Evolutionary conservation across 2,329 filamentous ascomycete genomes (phyloP).

Genomic region (Hypoxylon sp.): DNA sequence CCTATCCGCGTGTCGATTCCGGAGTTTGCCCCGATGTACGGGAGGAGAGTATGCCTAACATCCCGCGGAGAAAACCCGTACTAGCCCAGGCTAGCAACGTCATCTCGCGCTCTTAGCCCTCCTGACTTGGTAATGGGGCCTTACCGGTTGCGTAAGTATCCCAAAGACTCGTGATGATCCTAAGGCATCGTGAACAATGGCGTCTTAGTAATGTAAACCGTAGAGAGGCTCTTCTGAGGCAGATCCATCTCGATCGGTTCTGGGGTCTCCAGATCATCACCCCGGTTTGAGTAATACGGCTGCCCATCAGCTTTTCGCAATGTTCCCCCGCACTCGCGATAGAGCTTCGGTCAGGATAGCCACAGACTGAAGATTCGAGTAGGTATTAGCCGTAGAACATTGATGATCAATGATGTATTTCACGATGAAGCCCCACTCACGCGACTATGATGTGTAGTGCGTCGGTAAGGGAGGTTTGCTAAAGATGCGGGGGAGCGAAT

Average conservation of each 20-base stretch:
- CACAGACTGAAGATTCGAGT: conserved; percentile 2
- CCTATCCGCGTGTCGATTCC: neutral
- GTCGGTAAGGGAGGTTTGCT: conserved; percentile 24
- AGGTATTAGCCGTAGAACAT: conserved; percentile 3
- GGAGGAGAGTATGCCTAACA: conserved; percentile 15
- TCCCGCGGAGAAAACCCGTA: conserved; percentile 33
- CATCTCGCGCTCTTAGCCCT: conserved; percentile 29
- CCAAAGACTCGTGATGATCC: conserved; percentile 23
- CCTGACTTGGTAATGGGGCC: conserved; percentile 30
- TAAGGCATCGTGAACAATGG: conserved; percentile 32
- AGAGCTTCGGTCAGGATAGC: conserved; percentile 18
- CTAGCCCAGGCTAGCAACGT: conserved; percentile 32
- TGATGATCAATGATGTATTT: conserved; percentile 27
- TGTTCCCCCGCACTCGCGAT: conserved; percentile 27
- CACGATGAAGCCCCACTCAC: conserved; percentile 18
- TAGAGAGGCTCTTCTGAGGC: conserved; percentile 12
- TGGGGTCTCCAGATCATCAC: conserved; percentile 27
- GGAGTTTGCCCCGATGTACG: neutral
- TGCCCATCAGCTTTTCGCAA: conserved; percentile 33
- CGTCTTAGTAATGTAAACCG: conserved; percentile 26
- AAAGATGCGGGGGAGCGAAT: conserved; percentile 45
- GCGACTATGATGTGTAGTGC: conserved; percentile 31
- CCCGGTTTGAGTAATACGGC: conserved; percentile 18
- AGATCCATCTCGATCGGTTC: conserved; percentile 28
- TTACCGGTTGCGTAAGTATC: conserved; percentile 11